phyloP scores from a whole-genome alignment of 805 yeast species.

The Yamadazyma endophytica region DNA sequence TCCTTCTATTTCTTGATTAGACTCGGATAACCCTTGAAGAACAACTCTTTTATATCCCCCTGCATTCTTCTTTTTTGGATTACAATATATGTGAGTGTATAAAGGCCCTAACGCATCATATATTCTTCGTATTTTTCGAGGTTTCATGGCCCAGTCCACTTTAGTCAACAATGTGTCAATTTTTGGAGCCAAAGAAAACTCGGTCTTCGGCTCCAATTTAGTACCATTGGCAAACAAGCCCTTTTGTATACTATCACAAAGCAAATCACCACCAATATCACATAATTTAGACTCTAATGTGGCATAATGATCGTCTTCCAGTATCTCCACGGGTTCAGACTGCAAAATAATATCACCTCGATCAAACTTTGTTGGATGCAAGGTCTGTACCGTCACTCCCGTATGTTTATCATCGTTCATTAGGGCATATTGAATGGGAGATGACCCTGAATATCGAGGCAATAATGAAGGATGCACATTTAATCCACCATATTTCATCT shows the following conservation, averaged over 20 bases:
- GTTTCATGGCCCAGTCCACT: slow-evolving; percentile 44
- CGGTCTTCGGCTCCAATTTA: slow-evolving; percentile 18
- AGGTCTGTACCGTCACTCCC: slow-evolving; percentile 86
- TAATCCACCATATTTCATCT: slow-evolving; percentile 60
- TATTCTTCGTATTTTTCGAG: slow-evolving; percentile 38
- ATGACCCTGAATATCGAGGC: slow-evolving; percentile 81
- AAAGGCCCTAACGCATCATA: slow-evolving; percentile 55
- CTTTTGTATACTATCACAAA: slow-evolving; percentile 42
- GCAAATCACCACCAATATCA: slow-evolving; percentile 54
- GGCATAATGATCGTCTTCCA: slow-evolving; percentile 38
- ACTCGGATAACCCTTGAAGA: too few species aligned
- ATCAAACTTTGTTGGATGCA: slow-evolving; percentile 87
- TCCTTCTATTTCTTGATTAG: slow-evolving; percentile 14
- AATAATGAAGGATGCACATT: slow-evolving; percentile 91
- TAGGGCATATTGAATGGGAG: slow-evolving; percentile 82
- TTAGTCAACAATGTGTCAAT: slow-evolving; percentile 37
- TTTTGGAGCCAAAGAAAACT: slow-evolving; percentile 56
- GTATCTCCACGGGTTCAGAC: slow-evolving; percentile 40
- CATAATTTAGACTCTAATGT: slow-evolving; percentile 53
- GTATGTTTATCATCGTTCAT: slow-evolving; percentile 58
- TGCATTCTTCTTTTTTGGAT: slow-evolving; percentile 25
- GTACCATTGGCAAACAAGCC: slow-evolving; percentile 15
- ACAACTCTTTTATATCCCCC: slow-evolving; percentile 43
- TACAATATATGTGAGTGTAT: slow-evolving; percentile 38
- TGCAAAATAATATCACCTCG: slow-evolving; percentile 67